These are phyloP conservation scores for Erodium trifolium DNA, from an alignment of 441 rosid genomes.

Conservation along the genomic window DNA sequence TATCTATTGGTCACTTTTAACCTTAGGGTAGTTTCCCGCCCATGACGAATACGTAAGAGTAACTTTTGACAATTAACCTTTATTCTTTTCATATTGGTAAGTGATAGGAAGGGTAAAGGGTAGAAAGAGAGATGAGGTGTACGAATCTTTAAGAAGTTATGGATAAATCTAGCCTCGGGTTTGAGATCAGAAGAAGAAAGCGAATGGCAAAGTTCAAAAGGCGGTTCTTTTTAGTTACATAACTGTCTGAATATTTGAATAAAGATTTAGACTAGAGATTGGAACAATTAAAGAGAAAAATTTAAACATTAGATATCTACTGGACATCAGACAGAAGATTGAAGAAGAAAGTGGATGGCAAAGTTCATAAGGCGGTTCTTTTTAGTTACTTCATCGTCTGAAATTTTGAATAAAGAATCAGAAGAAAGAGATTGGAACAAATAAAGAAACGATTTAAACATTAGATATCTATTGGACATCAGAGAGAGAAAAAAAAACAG, in stretches of 20 bases:
- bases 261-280: background rate
- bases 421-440: too few relatives aligned
- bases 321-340: background rate
- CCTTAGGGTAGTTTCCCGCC: too few relatives aligned
- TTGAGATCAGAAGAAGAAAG: background rate
- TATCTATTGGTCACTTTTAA: too few relatives aligned
- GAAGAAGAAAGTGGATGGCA: background rate
- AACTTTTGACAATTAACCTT: too few relatives aligned
- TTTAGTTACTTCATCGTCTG: too few relatives aligned
- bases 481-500: background rate
- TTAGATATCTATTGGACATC: too few relatives aligned
- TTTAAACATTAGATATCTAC: background rate
- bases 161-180: background rate
- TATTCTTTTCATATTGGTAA: background rate
- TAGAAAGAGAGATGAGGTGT: background rate
- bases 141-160: background rate
- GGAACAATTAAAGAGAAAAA: background rate
- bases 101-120: background rate
- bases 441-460: too few relatives aligned
- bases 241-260: background rate
- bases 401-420: too few relatives aligned
- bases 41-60: too few relatives aligned
- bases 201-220: background rate
- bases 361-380: too few relatives aligned
- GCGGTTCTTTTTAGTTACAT: background rate